These are phyloP conservation scores for Protostelium mycophagum DNA, from an alignment of 78 protist species.

Conservation along the genomic window DNA sequence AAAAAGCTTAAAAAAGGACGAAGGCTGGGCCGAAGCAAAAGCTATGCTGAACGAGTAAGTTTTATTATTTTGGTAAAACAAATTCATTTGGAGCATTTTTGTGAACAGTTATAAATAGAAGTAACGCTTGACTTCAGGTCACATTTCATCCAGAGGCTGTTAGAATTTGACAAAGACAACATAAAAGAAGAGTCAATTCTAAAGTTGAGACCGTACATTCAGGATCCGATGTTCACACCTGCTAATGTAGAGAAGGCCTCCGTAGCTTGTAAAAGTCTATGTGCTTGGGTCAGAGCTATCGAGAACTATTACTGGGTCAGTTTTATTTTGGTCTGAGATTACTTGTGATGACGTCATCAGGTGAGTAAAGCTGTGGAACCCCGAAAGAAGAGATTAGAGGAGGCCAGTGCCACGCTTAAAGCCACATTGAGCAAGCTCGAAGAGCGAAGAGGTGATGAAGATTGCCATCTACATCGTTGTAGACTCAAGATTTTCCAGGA, in stretches of 20 bases:
- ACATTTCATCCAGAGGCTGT: slow-evolving; percentile 34
- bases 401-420: slow-evolving; percentile 30
- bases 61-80: too few species aligned
- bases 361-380: slow-evolving; percentile 66
- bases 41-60: slow-evolving; percentile 46
- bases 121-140: too few species aligned
- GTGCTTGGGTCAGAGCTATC: slow-evolving; percentile 77
- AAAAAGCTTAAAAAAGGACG: slow-evolving; percentile 20
- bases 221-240: slow-evolving; percentile 43
- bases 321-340: too few species aligned
- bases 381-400: slow-evolving; percentile 13
- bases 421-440: slow-evolving; percentile 19
- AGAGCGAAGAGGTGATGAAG: not conserved
- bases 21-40: slow-evolving; percentile 64
- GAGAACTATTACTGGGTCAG: slow-evolving; percentile 32
- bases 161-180: slow-evolving; percentile 63
- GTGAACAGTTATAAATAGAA: too few species aligned
- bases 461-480: not conserved
- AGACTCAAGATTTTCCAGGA: not conserved
- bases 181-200: slow-evolving; percentile 53
- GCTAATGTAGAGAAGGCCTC: slow-evolving; percentile 44
- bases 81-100: too few species aligned
- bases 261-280: slow-evolving; percentile 28
- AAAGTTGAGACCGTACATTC: slow-evolving; percentile 23
- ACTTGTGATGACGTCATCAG: too few species aligned